Base-by-base conservation (phyloP, 2,329 filamentous ascomycete genomes). In the Colletotrichum tofieldiae region DNA sequence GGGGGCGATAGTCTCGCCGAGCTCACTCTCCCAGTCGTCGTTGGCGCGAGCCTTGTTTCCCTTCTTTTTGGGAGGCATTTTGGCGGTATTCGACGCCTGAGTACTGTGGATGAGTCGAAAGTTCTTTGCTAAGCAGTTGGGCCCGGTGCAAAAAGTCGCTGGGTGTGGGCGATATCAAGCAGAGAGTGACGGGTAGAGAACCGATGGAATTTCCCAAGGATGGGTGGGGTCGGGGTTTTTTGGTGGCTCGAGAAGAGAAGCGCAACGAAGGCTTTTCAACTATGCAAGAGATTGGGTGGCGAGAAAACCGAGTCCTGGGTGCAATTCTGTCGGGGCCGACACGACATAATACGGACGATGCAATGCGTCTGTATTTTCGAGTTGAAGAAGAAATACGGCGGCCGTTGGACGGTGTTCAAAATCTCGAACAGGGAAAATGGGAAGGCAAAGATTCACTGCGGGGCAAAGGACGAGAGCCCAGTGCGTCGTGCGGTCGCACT, bases 51-150 rank as follows among this genome's bases (percentile, higher is more conserved):
- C 97, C 84, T 92, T 93, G 82, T 92, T 93, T 77, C 86, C 87
- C 90, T 98, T 98, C 89, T 96, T 97, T 87, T 98, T 98, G 74
- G 95, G 95, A 80, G 95, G 86, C 96, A 98, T 98, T 73, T 83
- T 87, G 83, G 73, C 73, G 77, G 60, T 52, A 37, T 32, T 65
- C 54, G 55, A 49, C 37, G 75, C 81, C 65, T 65, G 14, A 20
- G 8, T 23, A 60, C 23, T 35, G 49, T 35, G 5, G 20, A 54
- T 29, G 14, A 60, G 32, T 47, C 29, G 37, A 41, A 32, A 8
- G n/a, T 26, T 65, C 20, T 58, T 45, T 20, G 37, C n/a, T 23
- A 35, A 37, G n/a, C 23, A 54, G 41, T n/a, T 41, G 66, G 59
- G 47, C 47, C 70, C 60, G 43, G 26, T 65, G 43, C 49, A 70